Base-by-base conservation (phyloP, 2,329 filamentous ascomycete genomes). In the Colletotrichum higginsianum region DNA sequence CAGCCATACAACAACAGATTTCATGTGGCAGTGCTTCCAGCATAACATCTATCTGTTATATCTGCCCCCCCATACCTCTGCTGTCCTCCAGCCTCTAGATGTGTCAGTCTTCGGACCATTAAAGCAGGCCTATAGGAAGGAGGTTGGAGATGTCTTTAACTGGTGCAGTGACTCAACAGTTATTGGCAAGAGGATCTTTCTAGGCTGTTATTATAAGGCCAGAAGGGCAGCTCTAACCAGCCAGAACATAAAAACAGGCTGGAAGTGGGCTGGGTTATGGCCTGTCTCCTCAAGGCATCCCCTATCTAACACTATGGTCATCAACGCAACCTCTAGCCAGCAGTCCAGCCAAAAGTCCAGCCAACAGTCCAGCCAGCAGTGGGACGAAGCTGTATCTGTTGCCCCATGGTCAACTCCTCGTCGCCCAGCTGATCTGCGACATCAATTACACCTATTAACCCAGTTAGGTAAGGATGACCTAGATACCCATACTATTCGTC, bases 41-140 rank as follows among this genome's bases (percentile, higher is more conserved):
- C 21, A 23, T 23, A 23, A 74, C 35, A 58, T 77, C 49, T 65
- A 66, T 23, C 18, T 75, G 18, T 50, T 74, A 47, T 76, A 75
- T 60, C 46, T 77, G 26, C 67, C 71, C 30, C 63, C 67, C 18
- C 67, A 77, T 75, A 50, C 67, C 77, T 82, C 73, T n/a, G 60
- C 76, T 61, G 46, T 76, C 26, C 63, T 73, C 12, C 57, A 76
- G 65, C 74, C 73, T 30, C 69, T 77, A 30, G 69, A 76, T 71
- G 50, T 75, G 21, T 26, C 73, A n/a, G 50, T 63, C 9, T 61
- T 61, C n/a, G 12, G 40, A 15, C 57, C 57, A 12, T 3, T 46
- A 2, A 61, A 61, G 44, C 13, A 21, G 5, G 50, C 50, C 21
- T 68, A 68, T 52, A 35, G 58, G n/a, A 62, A 55, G 26, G 13